A percentile compares a stretch with the other conserved stretches of the same genome.
Evolutionary conservation across 2,329 filamentous ascomycete genomes (phyloP).

Genomic region (Trichoderma sp.): DNA sequence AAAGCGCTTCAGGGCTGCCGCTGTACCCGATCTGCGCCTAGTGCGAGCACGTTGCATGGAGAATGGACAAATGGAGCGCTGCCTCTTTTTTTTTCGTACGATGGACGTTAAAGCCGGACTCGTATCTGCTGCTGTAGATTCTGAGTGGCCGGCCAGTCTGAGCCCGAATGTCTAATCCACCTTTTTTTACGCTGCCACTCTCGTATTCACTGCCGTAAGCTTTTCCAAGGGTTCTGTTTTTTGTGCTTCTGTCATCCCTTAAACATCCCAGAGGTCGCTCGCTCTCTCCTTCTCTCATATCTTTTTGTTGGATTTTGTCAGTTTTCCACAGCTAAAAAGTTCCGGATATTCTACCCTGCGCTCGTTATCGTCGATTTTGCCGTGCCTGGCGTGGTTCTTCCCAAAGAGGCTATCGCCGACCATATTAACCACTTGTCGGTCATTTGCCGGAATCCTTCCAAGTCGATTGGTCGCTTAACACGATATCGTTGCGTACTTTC

Average conservation of each 20-base stretch:
- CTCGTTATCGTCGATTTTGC: constrained; percentile 11
- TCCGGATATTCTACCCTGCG: not conserved
- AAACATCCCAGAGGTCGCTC: constrained; percentile 1
- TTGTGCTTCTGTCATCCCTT: not conserved
- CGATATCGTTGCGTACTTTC: not conserved
- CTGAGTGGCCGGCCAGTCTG: not conserved
- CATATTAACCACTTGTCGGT: constrained; percentile 7
- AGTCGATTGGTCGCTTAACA: not conserved
- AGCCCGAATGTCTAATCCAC: not conserved
- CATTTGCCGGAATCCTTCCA: constrained; percentile 15
- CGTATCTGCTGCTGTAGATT: not conserved
- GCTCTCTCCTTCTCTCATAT: not conserved
- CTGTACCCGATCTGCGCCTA: not conserved
- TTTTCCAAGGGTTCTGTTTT: not conserved
- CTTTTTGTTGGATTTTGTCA: not conserved
- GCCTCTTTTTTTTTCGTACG: not conserved
- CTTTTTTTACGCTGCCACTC: not conserved
- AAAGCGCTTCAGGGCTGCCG: not conserved
- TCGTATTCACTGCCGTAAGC: constrained; percentile 2
- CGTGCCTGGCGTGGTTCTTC: not conserved
- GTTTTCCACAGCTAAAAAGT: not conserved
- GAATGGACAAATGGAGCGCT: not conserved
- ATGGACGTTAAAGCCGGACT: not conserved
- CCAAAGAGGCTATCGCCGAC: constrained; percentile 22
- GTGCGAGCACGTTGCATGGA: not conserved